Conservation (phyloP, 371 early-diverging fungal species). For the Amoeboaphelidium occidentale region DNA sequence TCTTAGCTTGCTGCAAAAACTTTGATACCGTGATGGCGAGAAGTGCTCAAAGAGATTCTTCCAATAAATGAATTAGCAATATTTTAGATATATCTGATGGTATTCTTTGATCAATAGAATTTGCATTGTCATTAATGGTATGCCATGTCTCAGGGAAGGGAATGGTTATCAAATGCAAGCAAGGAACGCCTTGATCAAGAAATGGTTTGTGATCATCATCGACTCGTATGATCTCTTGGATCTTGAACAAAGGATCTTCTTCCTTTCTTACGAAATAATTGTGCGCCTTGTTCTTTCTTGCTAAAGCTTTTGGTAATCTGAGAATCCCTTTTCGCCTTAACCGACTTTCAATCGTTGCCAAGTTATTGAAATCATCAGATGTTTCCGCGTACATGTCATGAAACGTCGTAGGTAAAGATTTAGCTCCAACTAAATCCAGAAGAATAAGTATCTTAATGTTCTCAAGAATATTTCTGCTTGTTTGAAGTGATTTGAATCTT, state of each 20-base stretch:
- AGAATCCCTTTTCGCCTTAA: not conserved
- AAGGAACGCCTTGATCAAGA: constrained; percentile 40
- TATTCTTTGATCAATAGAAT: constrained; percentile 14
- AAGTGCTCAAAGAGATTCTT: not conserved
- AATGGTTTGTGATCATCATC: constrained; percentile 89
- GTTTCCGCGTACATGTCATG: not conserved
- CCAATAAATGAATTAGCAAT: not conserved
- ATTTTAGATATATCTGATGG: not conserved
- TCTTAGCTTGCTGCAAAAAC: not conserved
- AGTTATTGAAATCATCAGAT: not conserved
- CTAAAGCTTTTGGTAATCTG: too few species aligned
- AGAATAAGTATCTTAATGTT: not conserved
- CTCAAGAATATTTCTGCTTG: not conserved
- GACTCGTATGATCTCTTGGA: constrained; percentile 16
- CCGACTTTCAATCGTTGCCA: not conserved
- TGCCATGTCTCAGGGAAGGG: constrained; percentile 88
- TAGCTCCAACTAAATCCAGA: not conserved
- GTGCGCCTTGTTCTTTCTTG: not conserved
- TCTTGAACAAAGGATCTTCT: constrained; percentile 4
- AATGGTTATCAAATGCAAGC: constrained; percentile 58
- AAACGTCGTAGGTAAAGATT: not conserved
- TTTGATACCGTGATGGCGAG: not conserved
- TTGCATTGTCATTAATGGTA: constrained; percentile 23
- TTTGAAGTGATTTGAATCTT: too few species aligned
- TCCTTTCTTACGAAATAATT: constrained; percentile 24